Evolutionary conservation across 257 asterid species (phyloP).

Genomic region (Catharanthus roseus): DNA sequence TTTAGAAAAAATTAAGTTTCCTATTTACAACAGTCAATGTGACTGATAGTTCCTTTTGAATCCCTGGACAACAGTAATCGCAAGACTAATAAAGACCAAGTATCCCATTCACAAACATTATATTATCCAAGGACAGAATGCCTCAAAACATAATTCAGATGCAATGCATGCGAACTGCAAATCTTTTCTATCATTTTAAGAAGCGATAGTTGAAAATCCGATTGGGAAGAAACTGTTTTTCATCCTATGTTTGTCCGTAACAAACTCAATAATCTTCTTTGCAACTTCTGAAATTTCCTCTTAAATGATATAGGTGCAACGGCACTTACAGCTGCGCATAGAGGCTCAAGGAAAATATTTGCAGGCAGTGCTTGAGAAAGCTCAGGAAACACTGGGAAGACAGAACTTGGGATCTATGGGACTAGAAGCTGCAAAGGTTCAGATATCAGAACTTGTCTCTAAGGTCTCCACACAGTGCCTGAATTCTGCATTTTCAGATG

Average conservation of each 20-base stretch:
- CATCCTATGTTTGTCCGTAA: background rate
- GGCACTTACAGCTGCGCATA: conserved; percentile 55
- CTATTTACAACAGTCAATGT: background rate
- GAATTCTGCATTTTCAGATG: conserved; percentile 55
- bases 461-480: conserved; percentile 76
- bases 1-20: background rate
- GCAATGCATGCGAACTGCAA: background rate
- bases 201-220: background rate
- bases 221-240: background rate
- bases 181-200: background rate
- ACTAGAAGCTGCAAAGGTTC: conserved; percentile 77
- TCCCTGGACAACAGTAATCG: background rate
- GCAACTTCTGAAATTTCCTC: conserved; percentile 3
- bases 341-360: conserved; percentile 84
- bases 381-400: conserved; percentile 79
- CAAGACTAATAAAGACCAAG: background rate
- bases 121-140: background rate
- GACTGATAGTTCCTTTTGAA: background rate
- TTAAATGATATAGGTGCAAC: conserved; percentile 45
- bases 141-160: background rate
- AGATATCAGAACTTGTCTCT: conserved; percentile 68
- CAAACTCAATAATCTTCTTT: background rate
- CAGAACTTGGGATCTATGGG: conserved; percentile 59
- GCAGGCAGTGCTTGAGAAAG: conserved; percentile 86
- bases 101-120: background rate